Base-by-base conservation (phyloP, 768 basidiomycete species). In the Trametes meyenii region DNA sequence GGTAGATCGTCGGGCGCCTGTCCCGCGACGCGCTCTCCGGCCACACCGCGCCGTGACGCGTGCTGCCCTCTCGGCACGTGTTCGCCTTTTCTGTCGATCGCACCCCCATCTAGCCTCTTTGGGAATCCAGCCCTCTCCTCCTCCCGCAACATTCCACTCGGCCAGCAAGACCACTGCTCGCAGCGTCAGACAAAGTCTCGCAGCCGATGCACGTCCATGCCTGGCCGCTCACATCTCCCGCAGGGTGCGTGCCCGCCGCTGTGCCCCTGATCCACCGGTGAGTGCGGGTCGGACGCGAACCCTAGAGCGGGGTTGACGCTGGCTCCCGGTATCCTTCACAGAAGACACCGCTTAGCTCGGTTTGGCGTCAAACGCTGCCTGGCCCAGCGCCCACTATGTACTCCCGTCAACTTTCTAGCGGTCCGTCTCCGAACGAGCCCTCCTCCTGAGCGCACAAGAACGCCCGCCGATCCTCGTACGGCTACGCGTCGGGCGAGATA, bases 21-120 rank as follows among this genome's bases (percentile, higher is more conserved):
- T 49, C 26, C 16, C 43, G 13, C 19, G 55, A 38, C 35, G 46
- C 56, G 48, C 39, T 26, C 39, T n/a, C n/a, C n/a, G n/a, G n/a
- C n/a, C n/a, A n/a, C n/a, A n/a, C 35, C 56, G 56, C 57, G 57
- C 49, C 57, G 49, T 58, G 57, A 58, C 57, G 49, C 57, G 57
- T 44, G 57, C 44, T 42, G 33, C 16, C 46, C 24, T 4, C 13
- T 10, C 36, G 21, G 48, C 57, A 58, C 57, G 57, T 58, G 57
- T 29, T 17, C 48, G n/a, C 26, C 7, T 17, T 16, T 21, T 35
- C 36, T 43, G n/a, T 8, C 35, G 19, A 7, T 26, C 7, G 19
- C 29, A 10, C 16, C 35, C 19, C 19, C 23, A 39, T 57, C 35
- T 58, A 50, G 11, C 56, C 48, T 24, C 35, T 49, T 57, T 44